phyloP scores from a whole-genome alignment of 805 yeast species.

The Metschnikowia amazonensis region DNA sequence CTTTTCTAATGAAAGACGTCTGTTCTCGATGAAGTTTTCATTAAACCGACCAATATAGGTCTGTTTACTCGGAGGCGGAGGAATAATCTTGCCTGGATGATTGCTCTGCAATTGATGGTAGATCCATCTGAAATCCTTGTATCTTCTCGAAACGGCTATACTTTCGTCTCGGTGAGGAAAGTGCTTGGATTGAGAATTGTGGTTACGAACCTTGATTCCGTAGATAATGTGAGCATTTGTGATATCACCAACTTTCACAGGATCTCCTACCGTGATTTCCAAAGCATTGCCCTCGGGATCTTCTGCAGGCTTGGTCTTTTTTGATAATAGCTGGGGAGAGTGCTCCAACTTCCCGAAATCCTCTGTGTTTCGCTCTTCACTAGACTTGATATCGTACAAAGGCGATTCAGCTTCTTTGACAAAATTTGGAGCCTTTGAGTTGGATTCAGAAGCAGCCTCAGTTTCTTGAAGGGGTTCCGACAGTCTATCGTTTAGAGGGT shows the following conservation, averaged over 20 bases:
- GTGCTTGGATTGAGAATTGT: slow-evolving; percentile 33
- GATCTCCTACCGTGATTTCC: slow-evolving; percentile 80
- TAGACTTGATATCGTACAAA: slow-evolving; percentile 39
- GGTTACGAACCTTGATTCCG: slow-evolving; percentile 62
- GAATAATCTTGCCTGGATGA: slow-evolving; percentile 87
- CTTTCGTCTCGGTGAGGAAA: slow-evolving; percentile 13
- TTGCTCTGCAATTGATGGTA: slow-evolving; percentile 81
- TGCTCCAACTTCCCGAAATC: neutral
- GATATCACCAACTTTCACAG: slow-evolving; percentile 85
- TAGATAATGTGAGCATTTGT: slow-evolving; percentile 88
- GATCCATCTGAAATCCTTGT: slow-evolving; percentile 91
- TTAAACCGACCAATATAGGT: slow-evolving; percentile 91
- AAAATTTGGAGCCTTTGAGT: slow-evolving; percentile 29
- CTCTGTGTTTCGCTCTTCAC: slow-evolving; percentile 19
- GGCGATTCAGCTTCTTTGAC: slow-evolving; percentile 52
- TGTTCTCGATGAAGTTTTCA: slow-evolving; percentile 80
- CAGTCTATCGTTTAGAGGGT: slow-evolving; percentile 26
- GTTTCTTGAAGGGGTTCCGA: neutral
- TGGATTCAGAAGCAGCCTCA: slow-evolving; percentile 3
- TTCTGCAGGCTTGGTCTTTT: slow-evolving; percentile 5
- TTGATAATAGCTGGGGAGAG: slow-evolving; percentile 13
- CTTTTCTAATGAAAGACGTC: slow-evolving; percentile 78
- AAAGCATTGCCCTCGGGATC: slow-evolving; percentile 30
- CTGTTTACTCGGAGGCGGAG: slow-evolving; percentile 91
- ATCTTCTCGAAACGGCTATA: slow-evolving; percentile 67